Evolutionary conservation across 2,329 filamentous ascomycete genomes (phyloP), one percentile per base, ranked within the genome.

Genomic region (Colletotrichum sp.): DNA sequence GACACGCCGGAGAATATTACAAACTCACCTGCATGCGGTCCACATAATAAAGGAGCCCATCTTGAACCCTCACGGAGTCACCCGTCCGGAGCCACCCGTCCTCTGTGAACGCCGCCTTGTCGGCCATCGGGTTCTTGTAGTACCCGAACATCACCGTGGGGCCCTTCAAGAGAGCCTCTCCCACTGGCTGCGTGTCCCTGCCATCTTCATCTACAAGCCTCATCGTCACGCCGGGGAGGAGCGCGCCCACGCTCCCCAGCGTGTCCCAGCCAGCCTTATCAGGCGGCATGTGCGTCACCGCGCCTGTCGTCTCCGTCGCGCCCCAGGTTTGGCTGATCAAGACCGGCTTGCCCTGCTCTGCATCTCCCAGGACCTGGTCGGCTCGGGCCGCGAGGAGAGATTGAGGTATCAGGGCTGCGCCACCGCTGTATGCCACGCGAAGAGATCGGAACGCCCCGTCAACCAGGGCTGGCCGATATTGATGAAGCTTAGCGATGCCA

Each of bases 301-400:
- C 52, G 10, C 72, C 72, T 16, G 72, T 71, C 2, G 68, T 70
- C 59, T 75, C 72, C 55, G 24, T 75, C 52, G 39, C 30, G 3
- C 72, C 72, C 72, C 72, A 75, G 7, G 66, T 62, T 28, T 75
- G 72, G 52, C 72, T 68, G 36, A 76, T 64, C 21, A 65, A 13
- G 16, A 44, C 32, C 2, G 62, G 62, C 24, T 16, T 36, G 32
- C 34, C 62, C 32, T n/a, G n/a, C 32, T 28, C 62, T 3, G 34
- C 13, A 13, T 65, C 34, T 9, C 62, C 62, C 34, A 65, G 34
- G 32, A 65, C 34, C 32, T 65, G 16, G 8, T 52, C 39, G 32
- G 34, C 21, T 30, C 64, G 18, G 55, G 16, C 52, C 36, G 32
- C 49, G 28, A 69, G 44, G 10, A 57, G 60, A 34, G 49, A 44